phyloP scores from a whole-genome alignment of 2,329 filamentous ascomycete genomes.

The Chaetomiaceae sp. region DNA sequence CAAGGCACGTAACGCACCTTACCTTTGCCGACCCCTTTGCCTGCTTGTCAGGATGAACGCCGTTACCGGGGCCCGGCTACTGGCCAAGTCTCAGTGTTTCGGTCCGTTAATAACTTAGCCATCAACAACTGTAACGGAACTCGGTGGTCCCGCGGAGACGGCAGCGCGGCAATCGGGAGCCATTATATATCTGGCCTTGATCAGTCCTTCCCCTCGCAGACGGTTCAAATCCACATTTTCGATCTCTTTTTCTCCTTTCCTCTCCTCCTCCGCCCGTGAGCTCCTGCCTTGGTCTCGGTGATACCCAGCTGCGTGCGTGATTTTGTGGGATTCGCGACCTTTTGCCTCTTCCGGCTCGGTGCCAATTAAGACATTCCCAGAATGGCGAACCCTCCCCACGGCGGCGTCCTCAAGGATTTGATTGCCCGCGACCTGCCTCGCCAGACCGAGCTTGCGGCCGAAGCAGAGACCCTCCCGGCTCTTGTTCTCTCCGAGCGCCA shows the following conservation, averaged over 20 bases:
- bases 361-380: slow-evolving; percentile 21
- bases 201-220: neutral
- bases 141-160: slow-evolving; percentile 14
- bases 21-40: neutral
- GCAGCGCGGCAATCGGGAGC: slow-evolving; percentile 12
- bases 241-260: neutral
- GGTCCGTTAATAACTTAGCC: slow-evolving; percentile 4
- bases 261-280: no score
- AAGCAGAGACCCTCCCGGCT: slow-evolving; percentile 82
- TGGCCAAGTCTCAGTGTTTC: slow-evolving; percentile 3
- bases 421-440: slow-evolving; percentile 85
- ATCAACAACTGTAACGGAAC: slow-evolving; percentile 1
- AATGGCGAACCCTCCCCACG: slow-evolving; percentile 71
- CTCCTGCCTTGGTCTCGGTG: neutral
- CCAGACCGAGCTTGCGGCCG: slow-evolving; percentile 69
- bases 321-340: neutral
- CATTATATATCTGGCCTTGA: slow-evolving; percentile 6
- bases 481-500: slow-evolving; percentile 86
- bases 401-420: slow-evolving; percentile 96
- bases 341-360: neutral
- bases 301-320: neutral
- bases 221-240: neutral
- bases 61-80: slow-evolving; percentile 13
- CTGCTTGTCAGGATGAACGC: slow-evolving; percentile 8
- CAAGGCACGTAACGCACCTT: neutral